Evolutionary conservation across 2,329 filamentous ascomycete species (phyloP).

Genomic region (Sordariomycetes sp.): DNA sequence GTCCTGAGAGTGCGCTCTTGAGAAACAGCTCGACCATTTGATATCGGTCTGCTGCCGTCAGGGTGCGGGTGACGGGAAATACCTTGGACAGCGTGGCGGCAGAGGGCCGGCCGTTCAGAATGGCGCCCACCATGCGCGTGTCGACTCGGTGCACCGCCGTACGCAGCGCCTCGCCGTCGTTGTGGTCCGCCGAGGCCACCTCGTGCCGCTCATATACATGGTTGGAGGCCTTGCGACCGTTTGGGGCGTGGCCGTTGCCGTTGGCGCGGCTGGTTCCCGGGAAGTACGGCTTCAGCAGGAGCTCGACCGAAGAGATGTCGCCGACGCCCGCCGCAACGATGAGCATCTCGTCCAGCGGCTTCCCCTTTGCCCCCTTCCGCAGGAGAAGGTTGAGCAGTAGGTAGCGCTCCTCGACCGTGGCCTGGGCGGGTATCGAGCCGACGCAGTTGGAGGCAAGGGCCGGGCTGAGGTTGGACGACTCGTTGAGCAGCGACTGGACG

Average conservation of each 20-base stretch:
- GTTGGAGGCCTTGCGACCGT: constrained; percentile 2
- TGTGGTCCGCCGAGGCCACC: constrained; percentile 42
- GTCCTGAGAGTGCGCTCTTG: constrained; percentile 33
- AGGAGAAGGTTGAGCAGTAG: constrained; percentile 35
- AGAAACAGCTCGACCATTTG: constrained; percentile 41
- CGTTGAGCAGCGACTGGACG: constrained; percentile 35
- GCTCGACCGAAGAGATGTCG: constrained; percentile 34
- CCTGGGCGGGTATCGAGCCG: constrained; percentile 35
- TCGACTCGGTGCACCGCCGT: constrained; percentile 38
- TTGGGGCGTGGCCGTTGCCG: background rate
- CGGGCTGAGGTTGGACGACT: constrained; percentile 31
- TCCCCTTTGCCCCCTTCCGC: constrained; percentile 39
- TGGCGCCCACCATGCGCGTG: constrained; percentile 30
- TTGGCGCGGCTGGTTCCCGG: constrained; percentile 9
- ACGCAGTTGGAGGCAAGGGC: constrained; percentile 41
- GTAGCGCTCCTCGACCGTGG: constrained; percentile 33
- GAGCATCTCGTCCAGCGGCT: constrained; percentile 36
- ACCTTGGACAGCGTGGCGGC: constrained; percentile 35
- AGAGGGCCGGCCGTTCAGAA: constrained; percentile 37
- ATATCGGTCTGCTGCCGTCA: constrained; percentile 33
- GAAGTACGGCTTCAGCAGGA: constrained; percentile 41
- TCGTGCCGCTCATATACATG: constrained; percentile 28
- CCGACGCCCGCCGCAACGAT: constrained; percentile 38
- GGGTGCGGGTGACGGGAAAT: constrained; percentile 36
- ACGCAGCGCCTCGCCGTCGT: constrained; percentile 39